These are phyloP conservation scores for Aspergillus ochraceus DNA, from an alignment of 2,329 filamentous ascomycete genomes.

Conservation along the genomic window DNA sequence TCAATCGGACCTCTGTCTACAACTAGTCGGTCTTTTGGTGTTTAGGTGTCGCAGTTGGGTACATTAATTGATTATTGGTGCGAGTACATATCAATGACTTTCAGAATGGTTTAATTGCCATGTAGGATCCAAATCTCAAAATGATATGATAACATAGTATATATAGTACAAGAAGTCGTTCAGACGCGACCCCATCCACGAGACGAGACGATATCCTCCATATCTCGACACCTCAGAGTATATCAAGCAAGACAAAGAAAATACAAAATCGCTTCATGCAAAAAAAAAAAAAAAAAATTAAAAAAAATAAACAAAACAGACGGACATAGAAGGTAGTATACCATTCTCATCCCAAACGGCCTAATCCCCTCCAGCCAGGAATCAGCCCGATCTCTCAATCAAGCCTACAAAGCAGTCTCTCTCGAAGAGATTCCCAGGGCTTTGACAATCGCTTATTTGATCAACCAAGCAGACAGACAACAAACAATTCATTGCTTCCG, in stretches of 20 bases:
- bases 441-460: no score
- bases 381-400: background rate
- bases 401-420: no score
- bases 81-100: background rate
- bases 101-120: background rate
- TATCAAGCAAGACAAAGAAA: background rate
- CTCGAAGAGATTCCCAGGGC: no score
- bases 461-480: no score
- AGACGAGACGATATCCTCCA: background rate
- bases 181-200: background rate
- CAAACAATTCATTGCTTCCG: slow-evolving; percentile 4
- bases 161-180: slow-evolving; percentile 12
- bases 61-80: background rate
- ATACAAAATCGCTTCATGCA: slow-evolving; percentile 21
- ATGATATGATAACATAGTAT: slow-evolving; percentile 10
- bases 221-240: background rate
- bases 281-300: slow-evolving; percentile 3
- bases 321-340: background rate
- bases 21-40: slow-evolving; percentile 10
- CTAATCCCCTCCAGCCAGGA: background rate
- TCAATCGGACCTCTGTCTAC: background rate
- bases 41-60: slow-evolving; percentile 8
- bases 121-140: slow-evolving; percentile 3
- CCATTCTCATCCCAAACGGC: background rate
- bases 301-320: background rate